Evolutionary conservation across 768 basidiomycete species (phyloP).

Genomic region (Suillus discolor): DNA sequence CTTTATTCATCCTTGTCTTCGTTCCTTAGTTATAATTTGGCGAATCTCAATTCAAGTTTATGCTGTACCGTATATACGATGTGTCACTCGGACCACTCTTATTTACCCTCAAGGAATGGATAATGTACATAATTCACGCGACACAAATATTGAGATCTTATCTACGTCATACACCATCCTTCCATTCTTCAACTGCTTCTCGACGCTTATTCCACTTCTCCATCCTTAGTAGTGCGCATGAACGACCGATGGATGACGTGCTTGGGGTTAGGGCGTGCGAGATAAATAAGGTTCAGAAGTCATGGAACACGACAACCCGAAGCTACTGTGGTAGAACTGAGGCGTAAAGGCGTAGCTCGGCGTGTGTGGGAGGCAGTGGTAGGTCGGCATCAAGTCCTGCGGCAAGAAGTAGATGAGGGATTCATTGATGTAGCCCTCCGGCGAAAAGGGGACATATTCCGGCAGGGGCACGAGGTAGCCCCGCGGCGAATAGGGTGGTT

Average conservation of each 20-base stretch:
- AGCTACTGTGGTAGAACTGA: not conserved
- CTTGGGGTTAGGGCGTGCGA: not conserved
- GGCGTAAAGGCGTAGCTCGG: not conserved
- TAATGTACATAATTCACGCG: constrained; percentile 27
- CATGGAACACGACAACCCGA: not conserved
- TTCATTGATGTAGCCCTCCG: not conserved
- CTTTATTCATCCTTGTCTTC: not conserved
- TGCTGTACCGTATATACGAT: constrained; percentile 30
- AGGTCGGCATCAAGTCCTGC: no score
- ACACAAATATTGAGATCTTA: not conserved
- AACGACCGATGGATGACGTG: not conserved
- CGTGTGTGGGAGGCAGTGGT: not conserved
- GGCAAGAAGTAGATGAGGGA: not conserved
- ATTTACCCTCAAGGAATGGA: constrained; percentile 30
- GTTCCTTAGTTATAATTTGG: constrained; percentile 15
- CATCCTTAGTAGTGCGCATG: not conserved
- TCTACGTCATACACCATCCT: not conserved
- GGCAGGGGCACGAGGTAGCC: not conserved
- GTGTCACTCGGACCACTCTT: constrained; percentile 18
- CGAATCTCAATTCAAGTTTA: constrained; percentile 26
- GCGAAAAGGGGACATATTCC: not conserved
- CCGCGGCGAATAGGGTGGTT: not conserved
- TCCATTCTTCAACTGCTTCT: not conserved
- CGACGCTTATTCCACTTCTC: not conserved
- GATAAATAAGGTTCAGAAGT: not conserved